Conservation (phyloP, 2,329 filamentous ascomycete species). For the Claviceps sp. region DNA sequence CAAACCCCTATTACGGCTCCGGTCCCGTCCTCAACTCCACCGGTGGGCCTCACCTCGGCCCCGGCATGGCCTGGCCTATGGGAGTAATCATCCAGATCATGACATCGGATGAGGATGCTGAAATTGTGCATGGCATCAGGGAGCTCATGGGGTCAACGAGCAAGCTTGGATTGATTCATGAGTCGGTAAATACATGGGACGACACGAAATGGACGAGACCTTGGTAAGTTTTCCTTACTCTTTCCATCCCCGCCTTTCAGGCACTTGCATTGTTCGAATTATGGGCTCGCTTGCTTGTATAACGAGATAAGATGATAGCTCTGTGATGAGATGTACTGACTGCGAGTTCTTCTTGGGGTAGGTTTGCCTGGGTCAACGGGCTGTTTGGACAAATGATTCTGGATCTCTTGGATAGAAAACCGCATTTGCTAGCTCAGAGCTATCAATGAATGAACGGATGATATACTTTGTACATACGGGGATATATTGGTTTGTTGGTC, state of each 20-base stretch:
- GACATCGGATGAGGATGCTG: constrained; percentile 61
- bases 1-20: constrained; percentile 60
- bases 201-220: constrained; percentile 21
- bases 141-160: constrained; percentile 56
- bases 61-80: constrained; percentile 80
- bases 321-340: background rate
- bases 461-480: too few species aligned
- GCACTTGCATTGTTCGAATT: background rate
- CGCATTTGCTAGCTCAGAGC: constrained; percentile 42
- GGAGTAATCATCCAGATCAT: constrained; percentile 65
- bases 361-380: constrained; percentile 83
- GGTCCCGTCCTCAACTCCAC: constrained; percentile 37
- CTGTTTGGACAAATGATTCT: constrained; percentile 76
- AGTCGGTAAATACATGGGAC: constrained; percentile 31
- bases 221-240: constrained; percentile 15
- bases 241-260: background rate
- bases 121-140: constrained; percentile 54
- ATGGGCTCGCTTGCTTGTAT: background rate
- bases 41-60: constrained; percentile 39
- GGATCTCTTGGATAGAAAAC: constrained; percentile 61
- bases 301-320: background rate
- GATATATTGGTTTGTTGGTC: too few species aligned
- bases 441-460: constrained; percentile 25
- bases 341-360: constrained; percentile 18
- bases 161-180: constrained; percentile 65